phyloP scores from a whole-genome alignment of 331 rosid genomes.

The Quercus phellos region DNA sequence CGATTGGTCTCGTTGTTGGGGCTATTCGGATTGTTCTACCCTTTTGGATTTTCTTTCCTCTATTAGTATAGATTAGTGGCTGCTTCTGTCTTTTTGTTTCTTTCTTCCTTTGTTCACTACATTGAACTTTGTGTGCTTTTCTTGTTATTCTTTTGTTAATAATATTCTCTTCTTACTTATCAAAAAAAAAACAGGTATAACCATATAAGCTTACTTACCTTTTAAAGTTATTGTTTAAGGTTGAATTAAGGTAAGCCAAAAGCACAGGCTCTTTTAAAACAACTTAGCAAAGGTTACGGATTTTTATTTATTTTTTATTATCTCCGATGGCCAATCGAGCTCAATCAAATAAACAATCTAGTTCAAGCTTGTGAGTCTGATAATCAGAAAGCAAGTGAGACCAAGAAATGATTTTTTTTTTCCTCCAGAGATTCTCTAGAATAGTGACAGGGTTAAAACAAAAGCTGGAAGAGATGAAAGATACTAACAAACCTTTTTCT shows the following conservation, averaged over 20 bases:
- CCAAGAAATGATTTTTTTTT: not conserved
- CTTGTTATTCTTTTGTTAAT: no score
- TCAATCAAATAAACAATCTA: not conserved
- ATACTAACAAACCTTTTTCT: conserved; percentile 68
- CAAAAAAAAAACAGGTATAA: not conserved
- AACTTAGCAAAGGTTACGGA: not conserved
- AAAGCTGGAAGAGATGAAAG: conserved; percentile 12
- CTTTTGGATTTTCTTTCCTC: no score
- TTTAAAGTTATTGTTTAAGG: not conserved
- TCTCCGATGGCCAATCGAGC: not conserved
- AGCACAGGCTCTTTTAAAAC: not conserved
- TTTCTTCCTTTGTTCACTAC: no score
- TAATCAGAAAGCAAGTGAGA: not conserved
- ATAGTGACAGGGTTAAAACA: conserved; percentile 6
- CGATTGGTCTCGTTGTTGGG: no score
- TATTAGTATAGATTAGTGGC: no score
- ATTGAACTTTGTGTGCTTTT: no score
- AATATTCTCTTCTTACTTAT: no score
- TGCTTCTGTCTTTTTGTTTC: no score
- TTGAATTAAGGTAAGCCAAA: not conserved
- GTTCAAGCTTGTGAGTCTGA: not conserved
- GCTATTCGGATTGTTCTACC: no score
- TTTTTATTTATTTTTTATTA: not conserved
- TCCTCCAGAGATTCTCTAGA: not conserved
- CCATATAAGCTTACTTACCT: not conserved